phyloP scores from a whole-genome alignment of 371 early-diverging fungal species.

The Mortierella sp. region DNA sequence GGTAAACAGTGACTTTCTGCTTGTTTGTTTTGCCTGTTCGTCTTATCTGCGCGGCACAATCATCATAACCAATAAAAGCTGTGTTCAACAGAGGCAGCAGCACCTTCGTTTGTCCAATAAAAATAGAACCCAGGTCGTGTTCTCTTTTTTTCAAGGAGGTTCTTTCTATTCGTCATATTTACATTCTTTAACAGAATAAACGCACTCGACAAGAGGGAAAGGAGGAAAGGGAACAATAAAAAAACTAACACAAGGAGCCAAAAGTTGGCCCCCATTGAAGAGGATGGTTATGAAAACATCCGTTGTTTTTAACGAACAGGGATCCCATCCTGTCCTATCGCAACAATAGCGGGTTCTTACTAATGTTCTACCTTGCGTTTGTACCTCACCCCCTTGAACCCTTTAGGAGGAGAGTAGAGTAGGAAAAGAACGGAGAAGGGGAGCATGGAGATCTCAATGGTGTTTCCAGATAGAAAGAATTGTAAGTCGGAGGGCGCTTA shows the following conservation, averaged over 20 bases:
- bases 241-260: background rate
- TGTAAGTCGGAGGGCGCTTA: background rate
- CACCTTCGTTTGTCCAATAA: background rate
- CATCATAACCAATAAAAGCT: background rate
- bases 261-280: background rate
- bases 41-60: background rate
- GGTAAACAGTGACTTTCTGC: background rate
- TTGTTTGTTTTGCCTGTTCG: background rate
- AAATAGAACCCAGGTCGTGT: background rate
- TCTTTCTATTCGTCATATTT: background rate
- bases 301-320: background rate
- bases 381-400: background rate
- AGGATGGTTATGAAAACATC: background rate
- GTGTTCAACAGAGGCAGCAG: background rate
- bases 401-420: background rate
- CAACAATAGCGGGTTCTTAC: background rate
- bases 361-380: background rate
- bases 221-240: background rate
- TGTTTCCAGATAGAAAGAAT: background rate
- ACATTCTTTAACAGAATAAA: background rate
- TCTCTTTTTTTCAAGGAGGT: constrained; percentile 1
- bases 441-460: background rate
- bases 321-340: background rate
- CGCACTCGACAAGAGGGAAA: background rate
- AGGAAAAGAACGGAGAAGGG: background rate